Percentiles rank a stretch among this genome's conserved stretches.
Evolutionary conservation across 495 filamentous ascomycete species (phyloP).

Genomic region (Tuber microsphaerosporum): DNA sequence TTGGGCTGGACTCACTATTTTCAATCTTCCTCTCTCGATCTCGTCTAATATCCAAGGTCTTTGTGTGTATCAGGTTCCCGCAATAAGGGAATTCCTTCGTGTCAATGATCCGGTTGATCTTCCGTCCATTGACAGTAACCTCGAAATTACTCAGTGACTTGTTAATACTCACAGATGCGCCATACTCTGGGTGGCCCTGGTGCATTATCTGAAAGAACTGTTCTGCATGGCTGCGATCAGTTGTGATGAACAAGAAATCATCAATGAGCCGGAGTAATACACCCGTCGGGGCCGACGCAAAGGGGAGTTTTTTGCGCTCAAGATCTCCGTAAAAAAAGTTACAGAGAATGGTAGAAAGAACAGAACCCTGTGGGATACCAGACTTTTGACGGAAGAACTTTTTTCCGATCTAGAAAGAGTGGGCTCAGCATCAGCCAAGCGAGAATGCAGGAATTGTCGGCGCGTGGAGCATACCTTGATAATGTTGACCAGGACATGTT

Average conservation of each 20-base stretch:
- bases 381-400: constrained; percentile 79
- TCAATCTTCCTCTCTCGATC: constrained; percentile 50
- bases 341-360: constrained; percentile 77
- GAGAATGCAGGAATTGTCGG: background rate
- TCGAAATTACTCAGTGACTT: constrained; percentile 89
- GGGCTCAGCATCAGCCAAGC: background rate
- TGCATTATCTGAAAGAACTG: constrained; percentile 75
- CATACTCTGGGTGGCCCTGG: constrained; percentile 66
- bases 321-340: constrained; percentile 91
- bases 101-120: constrained; percentile 50
- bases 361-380: constrained; percentile 88
- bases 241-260: constrained; percentile 85
- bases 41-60: constrained; percentile 66
- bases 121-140: constrained; percentile 50
- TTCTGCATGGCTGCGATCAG: constrained; percentile 55
- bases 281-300: constrained; percentile 53
- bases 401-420: constrained; percentile 58
- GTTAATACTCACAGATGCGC: constrained; percentile 63
- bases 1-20: constrained; percentile 38
- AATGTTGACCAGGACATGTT: constrained; percentile 75
- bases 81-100: constrained; percentile 73
- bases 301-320: constrained; percentile 61
- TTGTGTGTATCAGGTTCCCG: constrained; percentile 66
- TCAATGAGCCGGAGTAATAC: constrained; percentile 78
- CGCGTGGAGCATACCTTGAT: constrained; percentile 49